These are phyloP conservation scores for Coniochaeta sp. DNA, from an alignment of 2,329 filamentous ascomycete genomes.

Conservation along the genomic window DNA sequence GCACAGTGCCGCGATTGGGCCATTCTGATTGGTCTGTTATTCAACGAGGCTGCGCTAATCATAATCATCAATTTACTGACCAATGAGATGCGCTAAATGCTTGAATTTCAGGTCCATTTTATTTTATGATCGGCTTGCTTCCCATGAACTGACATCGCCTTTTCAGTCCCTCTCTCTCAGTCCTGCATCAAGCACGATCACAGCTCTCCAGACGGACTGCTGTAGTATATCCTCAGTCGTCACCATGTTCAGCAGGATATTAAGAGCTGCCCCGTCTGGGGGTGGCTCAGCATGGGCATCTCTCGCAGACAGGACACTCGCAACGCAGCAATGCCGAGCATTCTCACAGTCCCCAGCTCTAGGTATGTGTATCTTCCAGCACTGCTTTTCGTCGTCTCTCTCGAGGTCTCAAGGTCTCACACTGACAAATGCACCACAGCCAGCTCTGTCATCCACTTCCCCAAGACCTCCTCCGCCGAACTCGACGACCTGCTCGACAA, in stretches of 20 bases:
- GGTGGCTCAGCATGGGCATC: background rate
- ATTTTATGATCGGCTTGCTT: background rate
- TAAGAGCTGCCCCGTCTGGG: background rate
- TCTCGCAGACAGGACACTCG: background rate
- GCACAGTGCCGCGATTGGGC: background rate
- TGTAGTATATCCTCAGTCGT: background rate
- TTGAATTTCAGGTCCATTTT: background rate
- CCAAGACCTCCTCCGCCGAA: slow-evolving; percentile 40
- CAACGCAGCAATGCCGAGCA: background rate
- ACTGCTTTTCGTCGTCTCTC: background rate
- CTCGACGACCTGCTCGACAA: slow-evolving; percentile 44
- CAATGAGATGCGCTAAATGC: background rate
- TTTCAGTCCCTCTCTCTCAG: background rate
- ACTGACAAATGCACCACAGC: slow-evolving; percentile 3
- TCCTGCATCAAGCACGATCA: background rate
- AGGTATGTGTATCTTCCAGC: background rate
- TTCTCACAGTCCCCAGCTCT: background rate
- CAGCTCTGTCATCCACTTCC: slow-evolving; percentile 34
- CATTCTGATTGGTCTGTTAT: slow-evolving; percentile 26
- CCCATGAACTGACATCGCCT: background rate
- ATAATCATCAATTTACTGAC: background rate
- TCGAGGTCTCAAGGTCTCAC: too few species aligned
- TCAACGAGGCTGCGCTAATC: background rate
- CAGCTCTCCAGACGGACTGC: background rate
- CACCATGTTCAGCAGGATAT: slow-evolving; percentile 1